phyloP scores from a whole-genome alignment of 1,139 yeast genomes.

The Debaryomycetaceae sp. region DNA sequence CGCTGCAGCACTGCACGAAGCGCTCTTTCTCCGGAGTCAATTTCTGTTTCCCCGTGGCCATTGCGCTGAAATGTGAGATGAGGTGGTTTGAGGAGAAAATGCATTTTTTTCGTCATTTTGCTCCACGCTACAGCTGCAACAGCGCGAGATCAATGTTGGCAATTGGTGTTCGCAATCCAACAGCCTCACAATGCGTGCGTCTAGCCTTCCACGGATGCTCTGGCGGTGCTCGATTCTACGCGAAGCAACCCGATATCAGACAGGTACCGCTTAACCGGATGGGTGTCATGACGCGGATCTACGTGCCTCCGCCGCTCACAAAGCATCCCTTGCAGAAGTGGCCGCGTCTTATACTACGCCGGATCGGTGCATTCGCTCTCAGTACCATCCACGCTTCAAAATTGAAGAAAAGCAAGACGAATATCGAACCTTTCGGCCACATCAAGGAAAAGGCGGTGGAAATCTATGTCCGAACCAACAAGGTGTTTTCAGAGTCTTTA shows the following conservation, averaged over 20 bases:
- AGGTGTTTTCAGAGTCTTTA: conserved; percentile 51
- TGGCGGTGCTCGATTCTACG: no score
- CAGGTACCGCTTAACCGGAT: conserved; percentile 24
- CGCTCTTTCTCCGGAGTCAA: conserved; percentile 84
- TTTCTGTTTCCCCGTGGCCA: conserved; percentile 46
- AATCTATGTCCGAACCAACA: conserved; percentile 52
- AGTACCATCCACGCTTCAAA: conserved; percentile 57
- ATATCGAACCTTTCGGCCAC: conserved; percentile 52
- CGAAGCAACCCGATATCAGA: conserved; percentile 2
- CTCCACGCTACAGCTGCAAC: no score
- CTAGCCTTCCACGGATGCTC: no score
- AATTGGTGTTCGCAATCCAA: no score
- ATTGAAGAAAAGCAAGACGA: conserved; percentile 51
- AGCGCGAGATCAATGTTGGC: no score
- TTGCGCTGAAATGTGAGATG: no score
- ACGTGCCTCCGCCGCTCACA: conserved; percentile 28
- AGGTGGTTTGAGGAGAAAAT: no score
- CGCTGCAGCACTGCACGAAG: conserved; percentile 87
- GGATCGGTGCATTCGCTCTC: conserved; percentile 44
- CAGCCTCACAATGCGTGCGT: no score
- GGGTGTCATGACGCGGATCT: conserved; percentile 35
- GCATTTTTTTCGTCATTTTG: no score
- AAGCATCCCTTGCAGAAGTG: conserved; percentile 24
- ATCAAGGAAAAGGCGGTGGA: conserved; percentile 72
- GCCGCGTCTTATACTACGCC: conserved; percentile 28